Conservation (phyloP, 768 basidiomycete species). For the Chalciporus piperatus region DNA sequence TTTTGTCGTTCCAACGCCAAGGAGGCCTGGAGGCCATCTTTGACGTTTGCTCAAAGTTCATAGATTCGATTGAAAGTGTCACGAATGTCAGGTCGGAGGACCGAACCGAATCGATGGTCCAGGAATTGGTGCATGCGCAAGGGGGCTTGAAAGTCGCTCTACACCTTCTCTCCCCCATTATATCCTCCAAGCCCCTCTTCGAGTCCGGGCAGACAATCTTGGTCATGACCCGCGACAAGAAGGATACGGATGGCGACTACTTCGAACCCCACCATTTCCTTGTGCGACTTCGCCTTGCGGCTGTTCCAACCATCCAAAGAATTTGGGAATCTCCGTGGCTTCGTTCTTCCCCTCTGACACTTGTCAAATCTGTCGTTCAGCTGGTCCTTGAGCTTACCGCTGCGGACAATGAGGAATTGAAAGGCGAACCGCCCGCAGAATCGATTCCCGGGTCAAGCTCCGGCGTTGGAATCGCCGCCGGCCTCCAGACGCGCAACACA, state of each 20-base stretch:
- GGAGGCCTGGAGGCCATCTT: conserved; percentile 73
- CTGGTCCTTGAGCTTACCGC: conserved; percentile 78
- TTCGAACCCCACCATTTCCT: conserved; percentile 89
- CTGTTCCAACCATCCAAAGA: conserved; percentile 61
- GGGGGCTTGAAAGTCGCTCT: conserved; percentile 80
- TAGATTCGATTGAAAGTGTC: conserved; percentile 54
- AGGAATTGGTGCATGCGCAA: conserved; percentile 73
- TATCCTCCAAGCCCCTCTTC: conserved; percentile 76
- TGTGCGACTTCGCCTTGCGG: conserved; percentile 69
- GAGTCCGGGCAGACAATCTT: conserved; percentile 83
- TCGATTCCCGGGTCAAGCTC: conserved; percentile 31
- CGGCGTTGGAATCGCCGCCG: conserved; percentile 30
- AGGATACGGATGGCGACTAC: conserved; percentile 71
- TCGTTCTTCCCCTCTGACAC: conserved; percentile 63
- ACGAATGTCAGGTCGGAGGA: conserved; percentile 50
- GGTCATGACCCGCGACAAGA: conserved; percentile 72
- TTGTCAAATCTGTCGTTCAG: conserved; percentile 74
- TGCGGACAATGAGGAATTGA: conserved; percentile 75
- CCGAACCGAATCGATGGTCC: conserved; percentile 53
- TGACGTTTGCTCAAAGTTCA: conserved; percentile 51
- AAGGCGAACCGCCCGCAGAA: conserved; percentile 42
- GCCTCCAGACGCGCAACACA: conserved; percentile 33
- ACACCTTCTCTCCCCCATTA: conserved; percentile 69
- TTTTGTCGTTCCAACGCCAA: conserved; percentile 67
- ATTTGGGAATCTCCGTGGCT: conserved; percentile 90